Conservation (phyloP, 129 eudicot species). For the Flaveria linearis region DNA sequence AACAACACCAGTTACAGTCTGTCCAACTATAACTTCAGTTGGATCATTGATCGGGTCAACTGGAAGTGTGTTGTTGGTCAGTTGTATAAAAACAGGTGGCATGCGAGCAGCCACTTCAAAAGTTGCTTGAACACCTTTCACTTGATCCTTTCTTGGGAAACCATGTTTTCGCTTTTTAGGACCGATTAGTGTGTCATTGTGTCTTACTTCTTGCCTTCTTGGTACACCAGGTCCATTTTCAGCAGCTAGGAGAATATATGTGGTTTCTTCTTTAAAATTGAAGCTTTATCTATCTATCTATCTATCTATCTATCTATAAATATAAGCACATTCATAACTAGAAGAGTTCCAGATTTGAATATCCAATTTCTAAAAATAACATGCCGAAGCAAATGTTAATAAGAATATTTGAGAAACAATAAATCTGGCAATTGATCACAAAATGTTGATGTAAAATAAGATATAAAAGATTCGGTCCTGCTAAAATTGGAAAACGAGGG, state of each 20-base stretch:
- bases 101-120: slow-evolving; percentile 41
- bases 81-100: slow-evolving; percentile 49
- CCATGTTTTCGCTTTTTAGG: slow-evolving; percentile 75
- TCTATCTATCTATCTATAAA: slow-evolving; percentile 10
- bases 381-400: background rate
- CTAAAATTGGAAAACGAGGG: background rate
- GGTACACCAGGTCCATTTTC: slow-evolving; percentile 45
- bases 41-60: slow-evolving; percentile 38
- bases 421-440: background rate
- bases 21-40: slow-evolving; percentile 63
- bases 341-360: background rate
- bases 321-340: slow-evolving; percentile 13
- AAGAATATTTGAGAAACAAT: background rate
- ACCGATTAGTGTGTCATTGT: slow-evolving; percentile 28
- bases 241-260: slow-evolving; percentile 13
- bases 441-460: background rate
- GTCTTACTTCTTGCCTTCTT: slow-evolving; percentile 43
- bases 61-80: background rate
- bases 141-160: slow-evolving; percentile 83
- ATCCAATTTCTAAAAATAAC: slow-evolving; percentile 11
- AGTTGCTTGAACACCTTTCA: too few species aligned
- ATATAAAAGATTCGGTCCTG: background rate
- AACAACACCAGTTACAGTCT: slow-evolving; percentile 68
- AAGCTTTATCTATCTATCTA: slow-evolving; percentile 15
- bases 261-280: slow-evolving; percentile 10